Evolutionary conservation across 2,329 filamentous ascomycete genomes (phyloP).

Genomic region (Didymella keratinophila): DNA sequence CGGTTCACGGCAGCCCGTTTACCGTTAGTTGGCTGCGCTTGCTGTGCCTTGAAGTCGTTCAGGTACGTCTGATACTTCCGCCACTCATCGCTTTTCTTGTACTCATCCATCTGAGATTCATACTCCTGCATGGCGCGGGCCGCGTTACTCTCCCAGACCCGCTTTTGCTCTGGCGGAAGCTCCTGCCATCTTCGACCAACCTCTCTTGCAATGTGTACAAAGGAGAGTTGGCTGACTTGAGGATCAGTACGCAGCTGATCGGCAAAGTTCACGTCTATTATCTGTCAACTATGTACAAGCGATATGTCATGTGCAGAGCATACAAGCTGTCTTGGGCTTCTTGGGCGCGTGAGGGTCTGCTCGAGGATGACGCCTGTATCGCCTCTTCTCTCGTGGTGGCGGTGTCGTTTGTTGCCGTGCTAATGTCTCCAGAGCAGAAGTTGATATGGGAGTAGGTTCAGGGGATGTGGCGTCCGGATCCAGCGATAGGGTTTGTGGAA

Average conservation of each 20-base stretch:
- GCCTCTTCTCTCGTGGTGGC: slow-evolving; percentile 44
- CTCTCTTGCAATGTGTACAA: slow-evolving; percentile 51
- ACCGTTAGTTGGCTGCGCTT: slow-evolving; percentile 26
- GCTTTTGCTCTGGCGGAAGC: slow-evolving; percentile 47
- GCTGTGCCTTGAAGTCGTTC: slow-evolving; percentile 45
- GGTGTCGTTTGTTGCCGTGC: slow-evolving; percentile 34
- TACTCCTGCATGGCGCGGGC: slow-evolving; percentile 51
- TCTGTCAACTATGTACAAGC: background rate
- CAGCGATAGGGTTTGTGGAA: slow-evolving; percentile 37
- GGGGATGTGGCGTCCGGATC: slow-evolving; percentile 23
- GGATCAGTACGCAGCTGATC: slow-evolving; percentile 50
- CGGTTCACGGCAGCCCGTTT: slow-evolving; percentile 36
- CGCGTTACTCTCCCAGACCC: slow-evolving; percentile 50
- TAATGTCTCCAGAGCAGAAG: slow-evolving; percentile 41
- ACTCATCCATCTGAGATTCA: slow-evolving; percentile 51
- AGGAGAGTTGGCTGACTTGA: slow-evolving; percentile 46
- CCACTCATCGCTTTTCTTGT: slow-evolving; percentile 50
- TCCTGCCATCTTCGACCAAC: slow-evolving; percentile 51
- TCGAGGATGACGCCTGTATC: slow-evolving; percentile 50
- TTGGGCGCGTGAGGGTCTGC: slow-evolving; percentile 50
- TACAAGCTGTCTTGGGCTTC: slow-evolving; percentile 53
- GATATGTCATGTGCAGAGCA: slow-evolving; percentile 2
- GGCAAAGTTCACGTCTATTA: slow-evolving; percentile 52
- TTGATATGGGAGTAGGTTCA: slow-evolving; percentile 38
- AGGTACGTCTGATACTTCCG: slow-evolving; percentile 49